These are phyloP conservation scores for Solanum chilense DNA, from an alignment of 257 asterid genomes.

Conservation along the genomic window DNA sequence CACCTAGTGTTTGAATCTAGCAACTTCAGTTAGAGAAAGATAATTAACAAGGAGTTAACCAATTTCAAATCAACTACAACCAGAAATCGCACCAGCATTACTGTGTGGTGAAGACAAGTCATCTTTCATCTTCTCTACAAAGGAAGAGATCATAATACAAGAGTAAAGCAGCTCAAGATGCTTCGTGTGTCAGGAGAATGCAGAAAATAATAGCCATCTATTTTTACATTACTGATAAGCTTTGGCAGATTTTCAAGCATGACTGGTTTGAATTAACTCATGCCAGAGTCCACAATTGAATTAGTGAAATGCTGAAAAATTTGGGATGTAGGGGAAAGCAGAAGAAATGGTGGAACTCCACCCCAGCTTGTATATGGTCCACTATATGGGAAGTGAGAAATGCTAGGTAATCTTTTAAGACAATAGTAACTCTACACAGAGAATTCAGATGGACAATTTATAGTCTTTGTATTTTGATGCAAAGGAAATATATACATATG, in stretches of 20 bases:
- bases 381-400: not conserved
- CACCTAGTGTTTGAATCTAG: not conserved
- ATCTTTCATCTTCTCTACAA: not conserved
- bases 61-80: not conserved
- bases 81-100: not conserved
- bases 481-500: not conserved
- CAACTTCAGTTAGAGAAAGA: not conserved
- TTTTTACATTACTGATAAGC: not conserved
- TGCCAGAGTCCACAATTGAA: not conserved
- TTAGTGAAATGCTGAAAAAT: not conserved
- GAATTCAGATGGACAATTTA: not conserved
- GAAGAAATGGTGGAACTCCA: not conserved
- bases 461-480: not conserved
- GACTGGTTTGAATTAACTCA: not conserved
- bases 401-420: not conserved
- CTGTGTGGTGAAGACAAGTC: not conserved
- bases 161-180: not conserved
- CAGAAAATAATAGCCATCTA: not conserved
- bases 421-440: not conserved
- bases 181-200: not conserved
- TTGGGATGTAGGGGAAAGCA: not conserved
- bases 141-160: not conserved
- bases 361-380: not conserved
- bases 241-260: not conserved
- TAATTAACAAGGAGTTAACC: not conserved